Base-by-base conservation (phyloP, 1,284 basidiomycete genomes). In the Blastosporella zonata region DNA sequence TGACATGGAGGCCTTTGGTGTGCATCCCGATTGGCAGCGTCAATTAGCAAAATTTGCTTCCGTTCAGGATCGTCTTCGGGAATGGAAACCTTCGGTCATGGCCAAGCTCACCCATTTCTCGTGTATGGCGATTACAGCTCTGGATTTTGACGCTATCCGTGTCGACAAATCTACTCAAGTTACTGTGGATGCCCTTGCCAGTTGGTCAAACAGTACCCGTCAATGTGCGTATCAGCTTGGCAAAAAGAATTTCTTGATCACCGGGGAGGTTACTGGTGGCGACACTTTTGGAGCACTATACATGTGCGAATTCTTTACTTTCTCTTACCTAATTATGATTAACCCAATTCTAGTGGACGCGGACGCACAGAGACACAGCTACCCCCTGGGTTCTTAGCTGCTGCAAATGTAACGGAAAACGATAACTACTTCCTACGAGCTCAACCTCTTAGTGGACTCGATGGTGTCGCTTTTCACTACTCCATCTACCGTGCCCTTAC, bases 1-100 rank as follows among this genome's bases (percentile, higher is more conserved):
- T 55, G 93, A 96, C 69, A 90, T 92, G 79, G 93, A 95, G 67
- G 93, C 93, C 53, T 96, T 96, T 65, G 93, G 93, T 85, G 91
- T 95, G 29, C 91, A 90, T 62, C 86, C 87, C n/a, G 87, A 91
- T 67, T 93, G 88, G 89, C 79, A 95, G 62, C 92, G 93, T 79
- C 90, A 96, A 66, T 72, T 96, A 22, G 82, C 90, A 58, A 96
- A 96, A 67, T 95, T 95, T 67, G 91, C 93, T 33, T 93, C 91
- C 48, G 92, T 95, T 3, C 93, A 96, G 63, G 93, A 96, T 67
- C 90, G 92, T 78, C 78, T 95, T 38, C 80, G 92, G 47, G 91
- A 94, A 70, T 93, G 93, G 93, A 80, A 83, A 21, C 79, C 86
- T 0, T 62, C 72, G 3, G 90, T 92, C 41, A 84, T 87, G 75